Evolutionary conservation across 2,329 filamentous ascomycete species (phyloP), one percentile per base, ranked within the genome.

Genomic region (Metarhizium sp.): DNA sequence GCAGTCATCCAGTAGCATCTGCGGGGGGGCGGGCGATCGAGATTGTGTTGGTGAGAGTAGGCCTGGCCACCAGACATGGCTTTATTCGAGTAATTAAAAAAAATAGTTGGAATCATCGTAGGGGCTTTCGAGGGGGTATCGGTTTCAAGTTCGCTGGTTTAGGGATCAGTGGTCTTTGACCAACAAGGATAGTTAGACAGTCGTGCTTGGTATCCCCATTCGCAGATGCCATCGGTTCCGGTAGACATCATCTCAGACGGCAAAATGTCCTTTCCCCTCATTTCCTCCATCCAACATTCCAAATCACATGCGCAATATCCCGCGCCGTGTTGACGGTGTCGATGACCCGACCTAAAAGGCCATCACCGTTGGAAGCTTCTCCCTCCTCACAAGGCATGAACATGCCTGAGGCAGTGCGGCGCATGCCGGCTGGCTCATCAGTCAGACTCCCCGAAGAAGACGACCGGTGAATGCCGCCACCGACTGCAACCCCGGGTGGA

Each of bases 341-440:
- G 67, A 92, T 84, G 51, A 95, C 85, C 63, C 86, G 84, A 58
- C 88, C 87, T 65, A 95, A 81, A 55, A 95, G 78, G 50, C 87
- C 86, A 52, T 79, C 76, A 64, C 75, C 81, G 58, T 78, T 74
- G 50, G 70, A 78, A 67, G 70, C 75, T 60, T 90, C 88, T 58
- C 84, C 84, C 62, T 91, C 87, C 62, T 91, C 88, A 62, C 86
- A 87, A 7, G 90, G 89, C 87, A 95, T 92, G 64, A 95, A 87
- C 89, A 95, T 95, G 62, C 90, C 91, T 43, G 90, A 94, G 52
- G 84, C 78, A 20, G 90, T 95, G 61, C 91, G 80, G 59, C 86
- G 84, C 76, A 95, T 85, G 53, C 85, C 85, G 18, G 71, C 74
- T 47, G 78, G 73, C 57, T 81, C 78, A 20, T 73, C 74, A n/a